These are phyloP conservation scores for Achaetomium macrosporum DNA, from an alignment of 2,329 filamentous ascomycete species.

Conservation along the genomic window DNA sequence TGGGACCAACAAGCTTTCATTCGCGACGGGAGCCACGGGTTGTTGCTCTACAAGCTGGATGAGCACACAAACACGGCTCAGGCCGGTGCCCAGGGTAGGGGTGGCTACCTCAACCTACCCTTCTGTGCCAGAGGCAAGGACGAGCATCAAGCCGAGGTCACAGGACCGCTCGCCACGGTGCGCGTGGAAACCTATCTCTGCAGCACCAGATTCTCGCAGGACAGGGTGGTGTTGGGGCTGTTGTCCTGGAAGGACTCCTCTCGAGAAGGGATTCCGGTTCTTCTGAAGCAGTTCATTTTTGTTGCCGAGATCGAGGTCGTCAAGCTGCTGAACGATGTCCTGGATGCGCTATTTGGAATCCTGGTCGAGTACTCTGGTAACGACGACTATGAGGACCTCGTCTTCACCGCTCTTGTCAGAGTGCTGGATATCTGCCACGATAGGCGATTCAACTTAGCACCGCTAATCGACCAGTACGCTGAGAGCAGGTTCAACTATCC, in stretches of 20 bases:
- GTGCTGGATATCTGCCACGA: conserved; percentile 93
- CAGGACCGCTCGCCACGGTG: conserved; percentile 73
- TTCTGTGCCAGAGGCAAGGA: conserved; percentile 67
- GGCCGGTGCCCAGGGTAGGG: conserved; percentile 60
- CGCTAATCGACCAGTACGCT: conserved; percentile 86
- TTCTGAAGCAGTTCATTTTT: conserved; percentile 80
- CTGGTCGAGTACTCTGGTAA: conserved; percentile 86
- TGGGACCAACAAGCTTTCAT: conserved; percentile 92
- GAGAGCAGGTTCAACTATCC: conserved; percentile 88
- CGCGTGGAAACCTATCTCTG: conserved; percentile 80
- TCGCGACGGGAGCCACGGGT: conserved; percentile 72
- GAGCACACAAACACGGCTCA: conserved; percentile 72
- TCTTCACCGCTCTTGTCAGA: conserved; percentile 84
- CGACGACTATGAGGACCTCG: conserved; percentile 85
- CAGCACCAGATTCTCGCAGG: conserved; percentile 92
- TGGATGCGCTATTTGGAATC: conserved; percentile 87
- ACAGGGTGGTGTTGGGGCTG: conserved; percentile 76
- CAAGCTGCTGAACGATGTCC: conserved; percentile 82
- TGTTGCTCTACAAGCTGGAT: conserved; percentile 86
- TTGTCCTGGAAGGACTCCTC: conserved; percentile 78
- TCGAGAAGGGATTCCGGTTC: conserved; percentile 62
- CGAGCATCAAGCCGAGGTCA: conserved; percentile 66
- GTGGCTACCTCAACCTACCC: conserved; percentile 78
- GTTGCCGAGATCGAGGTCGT: conserved; percentile 97
- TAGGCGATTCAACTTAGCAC: conserved; percentile 83